Base-by-base conservation (phyloP, 108 stramenopile genomes). In the Cyclotella cryptica region DNA sequence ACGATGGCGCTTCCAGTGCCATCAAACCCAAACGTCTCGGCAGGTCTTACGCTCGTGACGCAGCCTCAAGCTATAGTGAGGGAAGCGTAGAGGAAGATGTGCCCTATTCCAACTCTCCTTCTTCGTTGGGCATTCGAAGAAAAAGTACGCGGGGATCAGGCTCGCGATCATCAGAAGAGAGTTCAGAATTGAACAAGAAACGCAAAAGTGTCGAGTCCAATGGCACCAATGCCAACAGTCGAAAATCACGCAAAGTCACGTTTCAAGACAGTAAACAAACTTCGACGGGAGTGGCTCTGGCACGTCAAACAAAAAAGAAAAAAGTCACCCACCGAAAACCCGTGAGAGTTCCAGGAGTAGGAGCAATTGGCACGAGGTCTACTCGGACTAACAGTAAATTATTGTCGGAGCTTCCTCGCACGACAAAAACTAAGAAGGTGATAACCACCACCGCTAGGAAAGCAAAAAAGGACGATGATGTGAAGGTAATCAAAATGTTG, bases 401-500 rank as follows among this genome's bases (percentile, higher is more conserved):
- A 30, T 41, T 41, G 39, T 3, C 30, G 9, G 52, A 69, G 24
- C 45, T 52, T 44, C 49, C 69, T 71, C 53, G 41, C 65, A 26
- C 70, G n/a, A 41, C 69, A 52, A 54, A 55, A 45, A 62, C 51
- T 45, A 78, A 71, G 41, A 78, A 66, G 43, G 42, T 27, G 26
- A 52, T 57, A 45, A 39, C 30, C 15, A 21, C 61, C 18, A 35
- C 30, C 13, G 63, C 35, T 22, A 85, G 80, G 60, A 72, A 57
- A 63, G 69, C 65, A 39, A 79, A 74, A 64, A 75, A 86, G 58
- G 52, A 84, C 57, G 84, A 79, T 7, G 75, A 77, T 61, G 86
- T 88, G 19, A 75, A 71, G n/a, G 77, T 86, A 42, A 81, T 90
- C 22, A 80, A 85, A 55, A 77, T 88, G 79, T 71, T 85, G 18